Base-by-base conservation (phyloP, 768 basidiomycete species). In the Royoungia palumana region DNA sequence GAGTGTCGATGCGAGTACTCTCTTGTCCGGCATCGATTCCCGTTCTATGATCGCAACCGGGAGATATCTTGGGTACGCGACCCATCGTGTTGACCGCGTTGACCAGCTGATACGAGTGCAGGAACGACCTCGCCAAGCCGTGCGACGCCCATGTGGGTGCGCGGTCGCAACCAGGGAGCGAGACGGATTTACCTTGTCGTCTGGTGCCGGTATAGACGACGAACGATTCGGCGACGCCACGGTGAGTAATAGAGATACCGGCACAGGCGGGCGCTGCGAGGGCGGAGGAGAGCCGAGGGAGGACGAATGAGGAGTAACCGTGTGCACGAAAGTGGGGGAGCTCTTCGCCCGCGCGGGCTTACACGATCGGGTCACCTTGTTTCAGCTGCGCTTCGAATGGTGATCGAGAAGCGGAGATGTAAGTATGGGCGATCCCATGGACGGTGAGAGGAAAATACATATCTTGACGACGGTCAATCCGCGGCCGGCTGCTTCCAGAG, bases 341-440 rank as follows among this genome's bases (percentile, higher is more conserved):
- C 69, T 99, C 96, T 63, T 98, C 95, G 24, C 94, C 94, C 0
- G 87, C 87, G 20, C 96, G 84, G 4, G 91, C 96, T 62, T 95
- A 99, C 0, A 99, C 82, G 13, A 87, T 85, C 10, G 96, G 96
- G 64, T 99, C 96, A 12, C 96, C 96, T 75, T 98, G 96, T 71
- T 99, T 98, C 16, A 99, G 76, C 89, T 92, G 42, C 98, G 96
- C 71, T 99, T 98, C 16, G 98, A 76, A 88, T 92, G 42, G 20
- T 39, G 7, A 20, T 6, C n/a, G n/a, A n/a, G n/a, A 9, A 28
- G 8, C 27, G 9, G 27, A 28, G 27, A 37, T 37, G 42, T 60
- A 1, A 41, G 40, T 3, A 44, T 34, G 1, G 35, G 28, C 32
- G 21, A 28, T 28, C 27, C 32, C 5, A 32, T 30, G 6, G 9